Base-by-base conservation (phyloP, 352 stramenopile species). In the Globisporangium emineosum region DNA sequence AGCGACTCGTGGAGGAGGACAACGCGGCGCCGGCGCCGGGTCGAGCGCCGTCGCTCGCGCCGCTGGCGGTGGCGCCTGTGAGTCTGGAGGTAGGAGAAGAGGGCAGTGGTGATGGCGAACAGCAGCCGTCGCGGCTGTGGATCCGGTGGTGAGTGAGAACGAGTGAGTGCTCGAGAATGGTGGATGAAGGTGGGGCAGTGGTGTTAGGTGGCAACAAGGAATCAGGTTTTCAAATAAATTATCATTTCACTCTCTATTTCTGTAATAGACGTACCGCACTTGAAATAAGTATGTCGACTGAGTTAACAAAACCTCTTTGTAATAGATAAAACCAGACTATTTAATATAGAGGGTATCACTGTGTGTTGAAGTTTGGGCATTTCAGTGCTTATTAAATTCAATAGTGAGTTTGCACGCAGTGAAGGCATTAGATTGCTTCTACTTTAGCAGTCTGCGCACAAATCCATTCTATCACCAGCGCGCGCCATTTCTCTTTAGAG, bases 1-100 rank as follows among this genome's bases (percentile, higher is more conserved):
- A 69, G 64, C 57, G 53, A 33, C 57, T 69, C 37, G 57, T 65
- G 37, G 37, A 61, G 37, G 54, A 8, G 27, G 50, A 37, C 27
- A 56, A 40, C 10, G 15, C 4, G 0, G 42, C 17, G 13, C 40
- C 19, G 25, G 40, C 37, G 19, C 2, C 27, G 1, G 21, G 21
- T 12, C 6, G 17, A 2, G 55, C 42, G 1, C 23, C 55, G 25
- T 33, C 54, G 33, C 62, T 67, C 9, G 62, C 62, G n/a, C 62
- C 62, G 7, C 17, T 49, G 33, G 45, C 30, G 17, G 19, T 51
- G 15, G 37, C 13, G 15, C 37, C 37, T 43, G 37, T n/a, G 4
- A 43, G 37, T 43, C 7, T 5, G 13, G 37, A n/a, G 6, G 37
- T 6, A 43, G 37, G 37, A 13, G 37, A 15, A 13, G 13, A n/a